phyloP scores from a whole-genome alignment of 2,329 filamentous ascomycete genomes.

The Ciborinia camelliae region DNA sequence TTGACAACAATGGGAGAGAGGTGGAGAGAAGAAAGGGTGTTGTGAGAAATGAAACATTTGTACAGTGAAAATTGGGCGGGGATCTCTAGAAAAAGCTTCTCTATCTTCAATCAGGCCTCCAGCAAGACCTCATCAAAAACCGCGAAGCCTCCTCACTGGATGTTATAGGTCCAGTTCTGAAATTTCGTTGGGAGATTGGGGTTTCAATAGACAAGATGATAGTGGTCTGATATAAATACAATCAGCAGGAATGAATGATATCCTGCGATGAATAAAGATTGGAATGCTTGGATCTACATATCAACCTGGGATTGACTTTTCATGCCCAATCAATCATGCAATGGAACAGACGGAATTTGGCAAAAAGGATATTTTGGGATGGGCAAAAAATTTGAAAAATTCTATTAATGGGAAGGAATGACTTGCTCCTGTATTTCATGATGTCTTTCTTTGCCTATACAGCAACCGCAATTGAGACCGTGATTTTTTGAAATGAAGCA shows the following conservation, averaged over 20 bases:
- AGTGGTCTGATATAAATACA: no score
- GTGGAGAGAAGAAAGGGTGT: no score
- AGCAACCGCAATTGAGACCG: neutral
- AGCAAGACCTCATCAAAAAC: neutral
- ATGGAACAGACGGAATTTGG: neutral
- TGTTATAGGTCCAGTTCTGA: no score
- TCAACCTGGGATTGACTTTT: no score
- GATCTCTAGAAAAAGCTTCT: neutral
- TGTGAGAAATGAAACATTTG: no score
- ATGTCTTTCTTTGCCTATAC: no score
- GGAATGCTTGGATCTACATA: no score
- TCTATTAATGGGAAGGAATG: neutral
- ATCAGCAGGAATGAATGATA: no score
- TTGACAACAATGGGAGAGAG: neutral
- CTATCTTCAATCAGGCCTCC: neutral
- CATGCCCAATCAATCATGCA: neutral
- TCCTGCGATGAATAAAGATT: no score
- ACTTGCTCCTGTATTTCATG: neutral
- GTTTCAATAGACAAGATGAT: no score
- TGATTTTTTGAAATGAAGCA: neutral
- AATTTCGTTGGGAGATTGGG: no score
- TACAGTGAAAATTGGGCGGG: no score
- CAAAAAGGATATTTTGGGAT: neutral
- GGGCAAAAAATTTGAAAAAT: neutral
- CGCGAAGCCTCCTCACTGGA: neutral